Base-by-base conservation (phyloP, 2,329 filamentous ascomycete species). In the Teratosphaeria nubilosa region DNA sequence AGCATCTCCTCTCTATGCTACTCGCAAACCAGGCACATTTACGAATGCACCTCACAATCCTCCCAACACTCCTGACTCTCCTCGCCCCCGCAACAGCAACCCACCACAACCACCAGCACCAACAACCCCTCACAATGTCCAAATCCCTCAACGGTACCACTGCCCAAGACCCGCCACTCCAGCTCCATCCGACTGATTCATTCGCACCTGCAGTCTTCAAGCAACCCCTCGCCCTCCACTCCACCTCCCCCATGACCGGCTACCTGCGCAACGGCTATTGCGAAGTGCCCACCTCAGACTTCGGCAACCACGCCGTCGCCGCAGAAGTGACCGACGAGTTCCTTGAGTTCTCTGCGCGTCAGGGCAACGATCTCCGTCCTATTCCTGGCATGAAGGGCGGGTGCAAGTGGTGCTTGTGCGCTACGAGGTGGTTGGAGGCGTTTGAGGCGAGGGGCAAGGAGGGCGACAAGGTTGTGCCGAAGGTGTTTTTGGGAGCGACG, bases 251-350 rank as follows among this genome's bases (percentile, higher is more conserved):
- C 9, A 75, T 82, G 66, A 85, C 83, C 1, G 83, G 83, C 56
- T 85, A 79, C 74, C 78, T 81, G 63, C 79, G 82, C 53, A 82
- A 82, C 59, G 83, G 83, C 22, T 85, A 83, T 70, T 86, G 83
- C 72, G 74, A 80, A 60, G 77, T 80, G 4, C 80, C 79, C 3
- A 69, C 73, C 1, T 74, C 75, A 14, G 82, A 86, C 65, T 72
- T 70, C 20, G 83, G 83, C 24, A 85, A 85, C 69, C 83, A 86
- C 67, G 78, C 79, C 27, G 74, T 86, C 25, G 83, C 82, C n/a
- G 75, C 70, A 55, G 76, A 82, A 30, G 73, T 86, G 1, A 82
- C 80, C 9, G 76, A 83, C 59, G 79, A 82, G 63, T 86, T 86
- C 69, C 79, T 86, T 34, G 80, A 85, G 66, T 86, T 82, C 73